Evolutionary conservation across 2,329 filamentous ascomycete genomes (phyloP).

Genomic region (Aspergillus texensis): DNA sequence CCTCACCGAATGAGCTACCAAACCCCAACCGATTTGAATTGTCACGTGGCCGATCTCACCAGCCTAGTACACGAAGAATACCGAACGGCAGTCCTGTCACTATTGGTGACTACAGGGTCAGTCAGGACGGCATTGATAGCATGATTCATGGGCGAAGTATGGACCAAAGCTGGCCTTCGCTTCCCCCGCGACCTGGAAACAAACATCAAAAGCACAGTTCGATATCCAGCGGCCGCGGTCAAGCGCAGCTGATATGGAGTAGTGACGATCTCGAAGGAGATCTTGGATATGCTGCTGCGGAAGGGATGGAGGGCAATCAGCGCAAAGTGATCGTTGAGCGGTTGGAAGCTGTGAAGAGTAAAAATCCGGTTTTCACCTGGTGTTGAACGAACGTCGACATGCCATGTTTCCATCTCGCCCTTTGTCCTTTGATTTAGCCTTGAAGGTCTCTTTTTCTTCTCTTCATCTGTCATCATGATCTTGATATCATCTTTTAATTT

Average conservation of each 20-base stretch:
- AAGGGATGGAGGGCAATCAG: constrained; percentile 87
- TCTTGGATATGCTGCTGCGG: constrained; percentile 88
- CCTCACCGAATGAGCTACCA: constrained; percentile 63
- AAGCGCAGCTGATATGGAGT: constrained; percentile 53
- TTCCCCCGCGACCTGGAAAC: constrained; percentile 36
- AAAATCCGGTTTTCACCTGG: constrained; percentile 96
- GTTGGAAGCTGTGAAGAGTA: constrained; percentile 91
- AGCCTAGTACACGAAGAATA: constrained; percentile 35
- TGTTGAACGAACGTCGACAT: constrained; percentile 59
- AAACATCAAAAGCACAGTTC: constrained; percentile 41
- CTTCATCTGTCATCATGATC: constrained; percentile 23
- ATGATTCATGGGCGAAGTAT: constrained; percentile 37
- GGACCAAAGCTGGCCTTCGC: constrained; percentile 40
- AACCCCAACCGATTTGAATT: constrained; percentile 77
- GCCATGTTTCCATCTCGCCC: constrained; percentile 5
- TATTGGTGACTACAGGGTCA: constrained; percentile 31
- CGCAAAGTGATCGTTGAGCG: constrained; percentile 96
- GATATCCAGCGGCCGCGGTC: constrained; percentile 42
- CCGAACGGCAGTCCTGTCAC: constrained; percentile 41
- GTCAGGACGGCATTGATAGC: constrained; percentile 34
- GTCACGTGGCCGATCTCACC: constrained; percentile 45
- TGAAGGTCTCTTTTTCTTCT: constrained; percentile 21
- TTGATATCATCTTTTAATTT: constrained; percentile 23
- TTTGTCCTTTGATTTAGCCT: constrained; percentile 21
- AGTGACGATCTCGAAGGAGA: constrained; percentile 87